Base-by-base conservation (phyloP, 306 rosid genomes). In the Vigna nakashimae region DNA sequence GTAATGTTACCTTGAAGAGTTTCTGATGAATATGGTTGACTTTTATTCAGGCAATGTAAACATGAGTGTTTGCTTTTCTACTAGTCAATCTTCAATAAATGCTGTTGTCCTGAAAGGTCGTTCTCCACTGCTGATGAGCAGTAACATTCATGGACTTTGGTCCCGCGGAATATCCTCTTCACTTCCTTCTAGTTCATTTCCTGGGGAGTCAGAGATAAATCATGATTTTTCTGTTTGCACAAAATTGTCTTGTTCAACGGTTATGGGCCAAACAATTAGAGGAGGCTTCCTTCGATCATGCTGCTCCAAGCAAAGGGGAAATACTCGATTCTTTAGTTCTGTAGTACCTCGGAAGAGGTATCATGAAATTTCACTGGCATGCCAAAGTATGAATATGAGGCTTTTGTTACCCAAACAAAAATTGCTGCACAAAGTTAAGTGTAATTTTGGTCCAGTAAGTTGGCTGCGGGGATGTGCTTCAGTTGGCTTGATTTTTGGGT, bases 391-490 rank as follows among this genome's bases (percentile, higher is more conserved):
- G 88, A 88, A 81, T 71, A 68, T 79, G 85, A 91, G 87, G 82
- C 75, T 89, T 71, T 77, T 69, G 68, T 81, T 88, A 69, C 88
- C 91, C 58, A 87, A 87, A 64, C 84, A 65, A 78, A 89, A 87
- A 67, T 46, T 72, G 68, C 84, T 86, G 79, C 82, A 82, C 69
- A 89, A 86, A 85, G 78, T 88, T 68, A 92, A 82, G 81, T 55
- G 83, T 82, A 87, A 76, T 70, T 81, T 78, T 30, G 87, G 93
- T 48, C 80, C 80, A 28, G 32, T 80, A 43, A 78, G 81, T 69
- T 89, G 92, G 95, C 89, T 85, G 55, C 88, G 22, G 36, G 80
- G 90, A 63, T 87, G 86, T 81, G 89, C 93, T 15, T 86, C 92
- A 5, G 82, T 88, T 71, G 90, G 93, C 85, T 84, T 92, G 75